Evolutionary conservation across 495 filamentous ascomycete genomes (phyloP), one percentile per base, ranked within the genome.

Genomic region (Venustampulla echinocandica): DNA sequence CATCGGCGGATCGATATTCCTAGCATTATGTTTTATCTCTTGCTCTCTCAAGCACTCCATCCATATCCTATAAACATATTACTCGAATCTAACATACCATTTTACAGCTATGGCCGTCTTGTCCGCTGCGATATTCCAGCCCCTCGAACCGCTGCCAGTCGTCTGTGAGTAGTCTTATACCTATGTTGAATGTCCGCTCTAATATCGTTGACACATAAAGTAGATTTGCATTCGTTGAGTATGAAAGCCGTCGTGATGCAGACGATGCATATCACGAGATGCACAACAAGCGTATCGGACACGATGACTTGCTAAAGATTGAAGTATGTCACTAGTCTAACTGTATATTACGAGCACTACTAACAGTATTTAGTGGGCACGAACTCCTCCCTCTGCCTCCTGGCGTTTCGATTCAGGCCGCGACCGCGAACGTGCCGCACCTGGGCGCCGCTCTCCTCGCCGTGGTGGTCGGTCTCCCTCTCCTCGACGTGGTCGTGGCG

Each of bases 251-350:
- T 57, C 93, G 92, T 57, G 92, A 99, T 75, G 89, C 92, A 36
- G 92, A 99, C 69, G 92, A 99, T 75, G 92, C 92, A 24, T 99
- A 99, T 62, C 88, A 97, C 66, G 92, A 99, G 67, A 97, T 99
- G 93, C 92, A 99, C 65, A 96, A 96, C 71, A 95, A 94, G 79
- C 87, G 92, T 44, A 89, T 99, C 57, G 90, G 89, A 34, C 84
- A 90, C 44, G 92, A 99, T 64, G 92, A 99, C 55, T 64, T 95
- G 37, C 63, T 99, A 71, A 99, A 99, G 69, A 97, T 99, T 55
- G 92, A 99, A 76, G 92, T 95, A 70, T 58, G 75, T 17, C 37
- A 27, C 18, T 43, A 42, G 17, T 37, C 10, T 15, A n/a, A 4
- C 22, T 23, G 32, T 27, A 46, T 46, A 34, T 38, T n/a, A n/a